phyloP scores from a whole-genome alignment of 176 grass and related monocot genomes.

The maize (Zea mays) region Zm-B73-REFERENCE-NAM-5.0 NC_050101.1:144215501-144216000 shows the following conservation, averaged over 20 bases:
- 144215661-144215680: neutral
- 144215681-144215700: neutral
- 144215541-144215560: neutral
- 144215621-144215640: neutral
- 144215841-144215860: neutral
- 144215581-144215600: neutral
- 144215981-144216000: too few relatives aligned
- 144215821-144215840: neutral
- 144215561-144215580: neutral
- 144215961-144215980: too few relatives aligned
- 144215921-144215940: too few relatives aligned
- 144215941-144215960: too few relatives aligned
- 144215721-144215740: constrained; percentile 72
- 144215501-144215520: too few relatives aligned
- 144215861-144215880: neutral
- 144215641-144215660: neutral
- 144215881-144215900: neutral
- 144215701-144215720: neutral
- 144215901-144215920: too few relatives aligned
- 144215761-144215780: constrained; percentile 74
- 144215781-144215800: constrained; percentile 85
- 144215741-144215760: constrained; percentile 80
- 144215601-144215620: neutral
- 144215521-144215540: neutral
- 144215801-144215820: constrained; percentile 52